A percentile compares a stretch with the other conserved stretches of the same genome.
Evolutionary conservation across 768 basidiomycete genomes (phyloP).

Genomic region (Suillus subaureus): DNA sequence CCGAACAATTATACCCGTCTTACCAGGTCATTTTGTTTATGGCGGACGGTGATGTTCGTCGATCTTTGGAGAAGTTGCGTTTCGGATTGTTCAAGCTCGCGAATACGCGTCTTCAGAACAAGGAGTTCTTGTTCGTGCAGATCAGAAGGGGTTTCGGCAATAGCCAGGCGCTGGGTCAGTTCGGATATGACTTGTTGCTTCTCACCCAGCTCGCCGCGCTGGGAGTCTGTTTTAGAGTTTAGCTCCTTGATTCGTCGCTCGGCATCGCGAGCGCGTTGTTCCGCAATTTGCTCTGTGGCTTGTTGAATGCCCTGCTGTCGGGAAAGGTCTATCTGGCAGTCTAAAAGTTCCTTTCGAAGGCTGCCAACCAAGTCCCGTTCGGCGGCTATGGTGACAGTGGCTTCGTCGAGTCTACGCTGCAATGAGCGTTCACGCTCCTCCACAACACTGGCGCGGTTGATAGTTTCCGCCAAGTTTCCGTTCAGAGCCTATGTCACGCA

Average conservation of each 20-base stretch:
- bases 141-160: conserved; percentile 23
- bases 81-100: conserved; percentile 31
- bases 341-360: conserved; percentile 5
- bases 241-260: conserved; percentile 19
- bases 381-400: conserved; percentile 13
- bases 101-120: conserved; percentile 21
- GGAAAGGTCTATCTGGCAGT: conserved; percentile 23
- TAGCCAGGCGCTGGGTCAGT: conserved; percentile 24
- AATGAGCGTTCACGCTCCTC: conserved; percentile 26
- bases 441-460: conserved; percentile 18
- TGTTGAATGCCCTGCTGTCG: conserved; percentile 28
- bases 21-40: conserved; percentile 51
- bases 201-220: conserved; percentile 24
- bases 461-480: conserved; percentile 11
- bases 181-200: conserved; percentile 23
- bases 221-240: conserved; percentile 23
- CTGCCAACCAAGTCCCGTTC: conserved; percentile 15
- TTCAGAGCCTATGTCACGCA: conserved; percentile 18
- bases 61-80: conserved; percentile 31
- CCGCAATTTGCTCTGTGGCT: conserved; percentile 27
- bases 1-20: conserved; percentile 14
- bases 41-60: conserved; percentile 37
- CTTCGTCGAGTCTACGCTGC: conserved; percentile 17
- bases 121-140: conserved; percentile 33
- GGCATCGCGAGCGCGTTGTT: conserved; percentile 21